Percentiles rank a stretch among this genome's conserved stretches.
These are phyloP conservation scores for Pichia sorboxylosa DNA, from an alignment of 1,139 yeast species.

Conservation along the genomic window DNA sequence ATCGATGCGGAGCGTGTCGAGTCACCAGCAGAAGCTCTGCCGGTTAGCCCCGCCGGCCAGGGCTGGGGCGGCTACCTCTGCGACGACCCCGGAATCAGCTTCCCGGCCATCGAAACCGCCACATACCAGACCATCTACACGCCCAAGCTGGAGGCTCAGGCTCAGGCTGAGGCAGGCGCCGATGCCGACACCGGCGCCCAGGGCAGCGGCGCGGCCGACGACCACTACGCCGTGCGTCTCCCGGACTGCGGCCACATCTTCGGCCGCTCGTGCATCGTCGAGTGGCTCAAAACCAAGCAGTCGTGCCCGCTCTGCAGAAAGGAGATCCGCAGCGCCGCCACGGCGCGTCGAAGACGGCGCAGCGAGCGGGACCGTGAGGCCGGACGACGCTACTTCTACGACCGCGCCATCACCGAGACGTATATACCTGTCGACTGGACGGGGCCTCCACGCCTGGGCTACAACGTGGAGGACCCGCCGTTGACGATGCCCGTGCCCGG, in stretches of 20 bases:
- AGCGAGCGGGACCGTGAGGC: no score
- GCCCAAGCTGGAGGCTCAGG: constrained; percentile 1
- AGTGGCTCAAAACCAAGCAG: constrained; percentile 21
- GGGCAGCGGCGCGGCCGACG: not conserved
- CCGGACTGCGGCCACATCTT: constrained; percentile 23
- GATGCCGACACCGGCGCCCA: not conserved
- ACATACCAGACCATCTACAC: constrained; percentile 5
- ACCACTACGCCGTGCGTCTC: constrained; percentile 20
- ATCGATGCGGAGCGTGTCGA: no score
- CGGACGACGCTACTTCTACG: constrained; percentile 13
- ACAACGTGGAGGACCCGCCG: constrained; percentile 17
- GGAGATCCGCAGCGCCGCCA: constrained; percentile 13
- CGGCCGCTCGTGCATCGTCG: constrained; percentile 23
- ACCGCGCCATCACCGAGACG: constrained; percentile 20
- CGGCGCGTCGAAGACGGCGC: not conserved
- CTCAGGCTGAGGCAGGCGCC: not conserved
- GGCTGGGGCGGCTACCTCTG: no score
- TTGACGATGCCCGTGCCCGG: constrained; percentile 20
- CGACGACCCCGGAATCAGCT: constrained; percentile 18
- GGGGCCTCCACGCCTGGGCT: constrained; percentile 15
- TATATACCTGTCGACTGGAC: constrained; percentile 23
- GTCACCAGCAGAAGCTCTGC: no score
- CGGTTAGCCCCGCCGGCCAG: no score
- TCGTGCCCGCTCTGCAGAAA: constrained; percentile 25
- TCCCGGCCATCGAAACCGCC: constrained; percentile 20